Evolutionary conservation across 2,329 filamentous ascomycete species (phyloP).

Genomic region (Alternaria novae-zelandiae): DNA sequence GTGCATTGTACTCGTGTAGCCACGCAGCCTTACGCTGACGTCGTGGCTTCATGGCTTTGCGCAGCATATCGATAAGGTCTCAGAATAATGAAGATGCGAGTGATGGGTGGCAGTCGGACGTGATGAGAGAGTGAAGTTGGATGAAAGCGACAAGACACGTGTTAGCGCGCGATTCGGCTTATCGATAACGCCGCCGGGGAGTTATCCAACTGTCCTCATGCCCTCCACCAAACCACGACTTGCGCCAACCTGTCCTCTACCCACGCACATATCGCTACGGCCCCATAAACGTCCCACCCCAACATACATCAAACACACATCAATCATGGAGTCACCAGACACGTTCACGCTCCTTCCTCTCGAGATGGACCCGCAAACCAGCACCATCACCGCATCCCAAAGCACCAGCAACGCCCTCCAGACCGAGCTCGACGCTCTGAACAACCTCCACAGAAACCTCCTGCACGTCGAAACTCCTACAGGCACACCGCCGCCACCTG

Average conservation of each 20-base stretch:
- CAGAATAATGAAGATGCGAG: background rate
- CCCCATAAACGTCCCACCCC: background rate
- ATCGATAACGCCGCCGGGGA: slow-evolving; percentile 22
- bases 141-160: slow-evolving; percentile 10
- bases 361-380: slow-evolving; percentile 79
- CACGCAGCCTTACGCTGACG: too few relatives aligned
- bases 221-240: slow-evolving; percentile 6
- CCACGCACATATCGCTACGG: background rate
- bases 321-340: slow-evolving; percentile 54
- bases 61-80: background rate
- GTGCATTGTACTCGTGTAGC: background rate
- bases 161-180: slow-evolving; percentile 13
- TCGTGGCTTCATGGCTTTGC: background rate
- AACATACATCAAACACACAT: background rate
- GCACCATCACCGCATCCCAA: slow-evolving; percentile 66
- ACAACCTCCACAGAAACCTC: slow-evolving; percentile 77
- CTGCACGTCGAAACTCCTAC: slow-evolving; percentile 68
- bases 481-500: slow-evolving; percentile 78
- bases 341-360: slow-evolving; percentile 85
- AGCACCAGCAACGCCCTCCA: slow-evolving; percentile 47
- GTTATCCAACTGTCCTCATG: slow-evolving; percentile 34
- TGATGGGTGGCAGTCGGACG: background rate
- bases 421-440: slow-evolving; percentile 70
- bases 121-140: background rate
- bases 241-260: background rate